These are phyloP conservation scores for Mycosphaerella sp. DNA, from an alignment of 2,329 filamentous ascomycete species.

Conservation along the genomic window DNA sequence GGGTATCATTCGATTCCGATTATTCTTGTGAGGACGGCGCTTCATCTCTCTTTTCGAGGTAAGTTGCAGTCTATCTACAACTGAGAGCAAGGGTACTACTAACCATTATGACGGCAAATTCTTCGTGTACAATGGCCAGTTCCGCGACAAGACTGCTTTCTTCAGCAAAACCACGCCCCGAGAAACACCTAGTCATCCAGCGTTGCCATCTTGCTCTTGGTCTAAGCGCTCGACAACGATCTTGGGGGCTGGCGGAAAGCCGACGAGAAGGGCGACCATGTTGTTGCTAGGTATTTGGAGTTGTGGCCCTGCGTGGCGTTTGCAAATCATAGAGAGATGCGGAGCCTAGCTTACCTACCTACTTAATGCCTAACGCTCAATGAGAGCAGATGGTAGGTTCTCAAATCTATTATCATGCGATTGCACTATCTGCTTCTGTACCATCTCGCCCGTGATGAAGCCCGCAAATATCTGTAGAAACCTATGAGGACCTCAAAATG, in stretches of 20 bases:
- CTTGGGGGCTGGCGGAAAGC: too few species aligned
- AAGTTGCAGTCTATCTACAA: slow-evolving; percentile 34
- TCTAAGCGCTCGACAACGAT: not conserved
- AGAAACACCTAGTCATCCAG: slow-evolving; percentile 7
- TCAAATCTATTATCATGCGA: too few species aligned
- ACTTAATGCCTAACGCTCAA: too few species aligned
- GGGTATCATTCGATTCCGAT: slow-evolving; percentile 86
- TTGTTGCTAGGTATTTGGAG: too few species aligned
- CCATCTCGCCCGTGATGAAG: too few species aligned
- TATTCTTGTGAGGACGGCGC: slow-evolving; percentile 77
- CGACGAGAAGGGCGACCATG: too few species aligned
- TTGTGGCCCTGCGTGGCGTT: too few species aligned
- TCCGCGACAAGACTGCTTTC: not conserved
- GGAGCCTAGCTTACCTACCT: too few species aligned
- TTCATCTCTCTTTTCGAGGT: slow-evolving; percentile 50
- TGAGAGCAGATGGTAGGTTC: too few species aligned
- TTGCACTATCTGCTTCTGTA: slow-evolving; percentile 18
- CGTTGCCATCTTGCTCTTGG: slow-evolving; percentile 15
- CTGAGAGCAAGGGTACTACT: slow-evolving; percentile 37
- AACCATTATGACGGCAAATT: slow-evolving; percentile 21
- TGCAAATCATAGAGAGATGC: too few species aligned
- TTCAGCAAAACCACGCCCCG: not conserved
- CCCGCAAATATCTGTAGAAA: too few species aligned
- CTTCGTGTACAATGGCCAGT: not conserved
- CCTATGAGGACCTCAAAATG: too few species aligned